phyloP scores from a whole-genome alignment of 495 filamentous ascomycete genomes.

The Bathelium albidoporum region DNA sequence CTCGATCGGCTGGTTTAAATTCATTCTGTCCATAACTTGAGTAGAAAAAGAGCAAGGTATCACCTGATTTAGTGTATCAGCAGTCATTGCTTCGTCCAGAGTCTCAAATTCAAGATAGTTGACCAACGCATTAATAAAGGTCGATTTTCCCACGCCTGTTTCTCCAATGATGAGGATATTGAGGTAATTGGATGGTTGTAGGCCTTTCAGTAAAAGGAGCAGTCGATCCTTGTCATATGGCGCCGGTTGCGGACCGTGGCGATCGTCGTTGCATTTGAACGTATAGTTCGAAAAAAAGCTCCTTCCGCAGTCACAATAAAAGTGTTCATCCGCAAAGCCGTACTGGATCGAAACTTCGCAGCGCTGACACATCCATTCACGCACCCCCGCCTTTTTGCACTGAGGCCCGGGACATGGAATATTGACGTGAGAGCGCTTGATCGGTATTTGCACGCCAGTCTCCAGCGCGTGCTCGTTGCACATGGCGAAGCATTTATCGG shows the following conservation, averaged over 20 bases:
- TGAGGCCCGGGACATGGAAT: constrained; percentile 24
- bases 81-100: constrained; percentile 27
- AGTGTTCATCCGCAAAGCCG: background rate
- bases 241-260: background rate
- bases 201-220: background rate
- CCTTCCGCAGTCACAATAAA: background rate
- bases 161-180: constrained; percentile 40
- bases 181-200: constrained; percentile 9
- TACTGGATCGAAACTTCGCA: background rate
- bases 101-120: constrained; percentile 34
- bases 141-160: constrained; percentile 38
- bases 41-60: constrained; percentile 34
- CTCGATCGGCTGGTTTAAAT: constrained; percentile 5
- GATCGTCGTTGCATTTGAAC: background rate
- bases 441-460: constrained; percentile 12
- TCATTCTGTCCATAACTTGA: constrained; percentile 21
- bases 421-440: constrained; percentile 22
- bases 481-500: constrained; percentile 19
- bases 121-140: constrained; percentile 39
- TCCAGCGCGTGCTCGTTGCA: constrained; percentile 12
- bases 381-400: constrained; percentile 11
- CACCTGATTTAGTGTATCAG: constrained; percentile 23
- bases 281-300: background rate
- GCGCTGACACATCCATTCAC: background rate
- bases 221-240: background rate